These are phyloP conservation scores for Oryza meridionalis DNA, from an alignment of 176 grass and related monocot species.

Conservation along the genomic window DNA sequence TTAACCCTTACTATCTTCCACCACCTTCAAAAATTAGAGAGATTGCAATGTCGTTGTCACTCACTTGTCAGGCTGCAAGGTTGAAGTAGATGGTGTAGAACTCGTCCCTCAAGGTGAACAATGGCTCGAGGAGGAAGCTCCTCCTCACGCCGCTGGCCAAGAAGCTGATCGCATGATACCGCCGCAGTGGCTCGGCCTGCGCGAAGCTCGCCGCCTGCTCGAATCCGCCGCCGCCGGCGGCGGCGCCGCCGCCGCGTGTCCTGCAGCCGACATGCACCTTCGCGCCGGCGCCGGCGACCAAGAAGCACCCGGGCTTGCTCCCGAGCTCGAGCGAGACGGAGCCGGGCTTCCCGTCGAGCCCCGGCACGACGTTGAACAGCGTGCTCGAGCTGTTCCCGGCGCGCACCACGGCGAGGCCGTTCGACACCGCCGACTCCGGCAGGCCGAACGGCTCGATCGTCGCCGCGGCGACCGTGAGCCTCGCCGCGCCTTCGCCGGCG, in stretches of 20 bases:
- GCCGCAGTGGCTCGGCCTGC: slow-evolving; percentile 45
- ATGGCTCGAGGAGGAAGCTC: slow-evolving; percentile 77
- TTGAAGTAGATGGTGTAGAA: slow-evolving; percentile 93
- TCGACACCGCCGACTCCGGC: slow-evolving; percentile 68
- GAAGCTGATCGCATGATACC: slow-evolving; percentile 81
- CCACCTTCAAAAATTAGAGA: background rate
- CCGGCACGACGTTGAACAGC: slow-evolving; percentile 53
- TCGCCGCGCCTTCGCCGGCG: background rate
- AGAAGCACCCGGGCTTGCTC: slow-evolving; percentile 68
- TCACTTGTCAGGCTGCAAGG: slow-evolving; percentile 48
- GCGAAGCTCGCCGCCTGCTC: slow-evolving; percentile 64
- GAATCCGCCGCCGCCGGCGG: slow-evolving; percentile 41
- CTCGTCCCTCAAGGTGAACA: slow-evolving; percentile 84
- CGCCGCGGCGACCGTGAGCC: background rate
- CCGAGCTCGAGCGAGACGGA: slow-evolving; percentile 66
- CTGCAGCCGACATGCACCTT: slow-evolving; percentile 56
- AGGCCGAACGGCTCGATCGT: slow-evolving; percentile 74
- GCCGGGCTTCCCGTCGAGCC: slow-evolving; percentile 48
- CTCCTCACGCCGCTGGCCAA: slow-evolving; percentile 58
- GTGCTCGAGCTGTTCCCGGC: slow-evolving; percentile 12
- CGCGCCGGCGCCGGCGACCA: slow-evolving; percentile 40
- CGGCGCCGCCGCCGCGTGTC: slow-evolving; percentile 1
- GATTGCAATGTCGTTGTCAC: background rate
- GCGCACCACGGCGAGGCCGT: slow-evolving; percentile 52
- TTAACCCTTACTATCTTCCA: background rate